Base-by-base conservation (phyloP, 176 grass and related monocot genomes). In the Phyllostachys edulis region DNA sequence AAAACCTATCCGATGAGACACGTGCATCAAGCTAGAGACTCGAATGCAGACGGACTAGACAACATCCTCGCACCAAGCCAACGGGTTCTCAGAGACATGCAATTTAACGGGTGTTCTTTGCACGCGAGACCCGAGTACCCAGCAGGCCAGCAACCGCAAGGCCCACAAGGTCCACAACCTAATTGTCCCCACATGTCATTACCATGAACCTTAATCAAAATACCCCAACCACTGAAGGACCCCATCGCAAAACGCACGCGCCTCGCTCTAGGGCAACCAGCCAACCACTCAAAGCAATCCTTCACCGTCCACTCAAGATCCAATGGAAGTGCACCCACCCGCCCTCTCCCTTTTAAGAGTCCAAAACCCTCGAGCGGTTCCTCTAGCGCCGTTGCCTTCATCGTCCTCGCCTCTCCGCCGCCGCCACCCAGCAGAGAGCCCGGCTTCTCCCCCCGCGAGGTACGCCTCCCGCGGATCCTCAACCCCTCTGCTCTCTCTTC, bases 211-310 rank as follows among this genome's bases (percentile, higher is more conserved):
- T 2, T 63, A 1, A 7, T 29, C 8, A 10, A 79, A 64, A 66
- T 79, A 66, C 23, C 3, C 3, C 1, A 6, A 16, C 10, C 10
- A 65, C 0, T 0, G 1, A 66, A 36, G 77, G 61, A 15, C 42
- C 42, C n/a, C 37, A 66, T 0, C 49, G 44, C 9, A 62, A 82
- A 82, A 7, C n/a, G 9, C 0, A 8, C 38, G 2, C 52, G 38
- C 52, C 26, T 61, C 10, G 2, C 9, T 41, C 64, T 72, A 81
- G 39, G 80, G 67, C 80, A 82, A 60, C 80, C 15, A 67, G 80
- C 52, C 80, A 72, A 60, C 80, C 15, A 60, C 23, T 6, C n/a
- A 20, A 61, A 21, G 54, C 24, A 20, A 46, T 21, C 14, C 37
- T 12, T 13, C 65, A 27, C 12, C 67, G 67, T 73, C 9, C 51